These are phyloP conservation scores for Sphagnum magellanicum DNA, from an alignment of 228 moss, liverwort and hornwort genomes.

Conservation along the genomic window DNA sequence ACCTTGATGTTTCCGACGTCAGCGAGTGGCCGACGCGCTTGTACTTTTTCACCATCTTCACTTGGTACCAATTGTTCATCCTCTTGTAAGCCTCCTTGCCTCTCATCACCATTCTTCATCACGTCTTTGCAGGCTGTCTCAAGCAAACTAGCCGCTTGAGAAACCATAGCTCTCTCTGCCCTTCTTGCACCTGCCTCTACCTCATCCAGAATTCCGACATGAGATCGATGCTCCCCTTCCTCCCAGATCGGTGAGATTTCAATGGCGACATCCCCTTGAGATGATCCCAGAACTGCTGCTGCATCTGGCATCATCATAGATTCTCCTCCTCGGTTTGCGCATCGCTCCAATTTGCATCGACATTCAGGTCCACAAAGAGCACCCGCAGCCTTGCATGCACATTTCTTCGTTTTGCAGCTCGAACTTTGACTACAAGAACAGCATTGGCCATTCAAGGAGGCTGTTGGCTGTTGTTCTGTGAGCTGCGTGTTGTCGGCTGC, in stretches of 20 bases:
- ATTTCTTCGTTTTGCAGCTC: constrained; percentile 66
- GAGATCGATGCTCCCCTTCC: constrained; percentile 42
- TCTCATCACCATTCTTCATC: not conserved
- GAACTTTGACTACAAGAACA: constrained; percentile 62
- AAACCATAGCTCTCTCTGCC: constrained; percentile 72
- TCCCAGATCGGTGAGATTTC: constrained; percentile 24
- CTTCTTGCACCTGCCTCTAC: constrained; percentile 78
- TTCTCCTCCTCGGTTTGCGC: constrained; percentile 27
- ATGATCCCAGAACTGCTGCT: constrained; percentile 27
- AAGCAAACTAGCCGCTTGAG: constrained; percentile 72
- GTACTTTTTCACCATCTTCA: constrained; percentile 30
- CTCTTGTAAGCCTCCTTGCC: not conserved
- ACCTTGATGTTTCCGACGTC: constrained; percentile 89
- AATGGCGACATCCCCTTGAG: constrained; percentile 8
- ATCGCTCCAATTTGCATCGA: constrained; percentile 51
- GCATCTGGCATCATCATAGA: constrained; percentile 29
- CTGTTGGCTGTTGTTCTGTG: constrained; percentile 14
- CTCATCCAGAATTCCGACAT: constrained; percentile 55
- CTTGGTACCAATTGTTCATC: constrained; percentile 1
- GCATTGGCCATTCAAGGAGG: constrained; percentile 9
- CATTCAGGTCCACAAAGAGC: constrained; percentile 54
- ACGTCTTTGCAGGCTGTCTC: constrained; percentile 74
- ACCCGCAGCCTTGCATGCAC: constrained; percentile 69
- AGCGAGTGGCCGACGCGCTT: constrained; percentile 57
- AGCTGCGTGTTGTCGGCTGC: constrained; percentile 7